These are phyloP conservation scores for Isatis tinctoria DNA, from an alignment of 345 rosid genomes.

Conservation along the genomic window DNA sequence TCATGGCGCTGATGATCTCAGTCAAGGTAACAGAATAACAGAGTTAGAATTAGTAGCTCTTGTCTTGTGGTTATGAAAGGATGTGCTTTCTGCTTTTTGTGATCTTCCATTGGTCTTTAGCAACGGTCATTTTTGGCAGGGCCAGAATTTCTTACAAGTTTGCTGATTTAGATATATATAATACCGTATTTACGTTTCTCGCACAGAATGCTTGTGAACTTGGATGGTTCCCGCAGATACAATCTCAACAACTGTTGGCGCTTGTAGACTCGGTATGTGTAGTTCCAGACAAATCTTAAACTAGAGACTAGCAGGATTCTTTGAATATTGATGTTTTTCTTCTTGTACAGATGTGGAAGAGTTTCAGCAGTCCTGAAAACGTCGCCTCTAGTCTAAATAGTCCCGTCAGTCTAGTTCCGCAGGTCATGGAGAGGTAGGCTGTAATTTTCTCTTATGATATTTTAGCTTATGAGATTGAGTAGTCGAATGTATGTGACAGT, in stretches of 20 bases:
- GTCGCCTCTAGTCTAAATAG: conserved; percentile 16
- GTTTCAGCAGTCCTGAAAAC: conserved; percentile 49
- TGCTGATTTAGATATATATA: neutral
- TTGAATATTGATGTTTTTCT: conserved; percentile 17
- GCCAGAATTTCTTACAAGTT: neutral
- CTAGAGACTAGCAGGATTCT: neutral
- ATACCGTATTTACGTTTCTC: conserved; percentile 7
- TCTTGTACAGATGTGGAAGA: conserved; percentile 48
- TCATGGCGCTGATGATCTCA: conserved; percentile 82
- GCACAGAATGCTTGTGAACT: conserved; percentile 64
- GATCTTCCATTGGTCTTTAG: neutral
- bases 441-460: neutral
- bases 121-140: neutral
- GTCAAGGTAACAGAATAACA: conserved; percentile 51
- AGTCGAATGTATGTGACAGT: neutral
- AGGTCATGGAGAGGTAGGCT: conserved; percentile 54
- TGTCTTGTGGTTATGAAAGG: neutral
- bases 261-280: conserved; percentile 54
- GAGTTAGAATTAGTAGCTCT: conserved; percentile 9
- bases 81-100: neutral
- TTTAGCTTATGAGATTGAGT: neutral
- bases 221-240: conserved; percentile 75
- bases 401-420: conserved; percentile 32
- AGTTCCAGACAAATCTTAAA: neutral
- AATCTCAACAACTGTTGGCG: conserved; percentile 46